phyloP scores from a whole-genome alignment of 345 rosid species.

The Populus pruinosa region DNA sequence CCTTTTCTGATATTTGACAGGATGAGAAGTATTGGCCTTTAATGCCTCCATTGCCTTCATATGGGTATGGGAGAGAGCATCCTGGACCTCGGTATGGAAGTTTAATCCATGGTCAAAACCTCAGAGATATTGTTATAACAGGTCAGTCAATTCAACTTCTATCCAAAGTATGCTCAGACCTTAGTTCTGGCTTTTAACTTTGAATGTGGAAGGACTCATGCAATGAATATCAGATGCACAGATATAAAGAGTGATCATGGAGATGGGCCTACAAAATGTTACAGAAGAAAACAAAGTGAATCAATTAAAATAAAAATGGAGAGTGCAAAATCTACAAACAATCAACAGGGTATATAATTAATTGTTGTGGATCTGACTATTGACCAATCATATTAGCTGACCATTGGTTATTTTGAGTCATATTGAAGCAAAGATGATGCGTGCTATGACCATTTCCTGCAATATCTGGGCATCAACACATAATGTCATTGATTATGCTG shows the following conservation, averaged over 20 bases:
- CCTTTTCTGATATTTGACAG: constrained; percentile 24
- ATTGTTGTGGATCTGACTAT: not conserved
- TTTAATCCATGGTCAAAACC: constrained; percentile 62
- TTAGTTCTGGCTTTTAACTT: not conserved
- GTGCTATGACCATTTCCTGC: constrained; percentile 1
- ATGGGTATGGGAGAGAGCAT: constrained; percentile 67
- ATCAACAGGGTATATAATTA: not conserved
- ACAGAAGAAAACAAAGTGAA: not conserved
- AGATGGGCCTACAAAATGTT: not conserved
- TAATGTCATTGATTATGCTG: not conserved
- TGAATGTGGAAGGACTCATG: not conserved
- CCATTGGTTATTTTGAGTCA: not conserved
- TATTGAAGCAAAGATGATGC: not conserved
- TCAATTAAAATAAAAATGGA: not conserved
- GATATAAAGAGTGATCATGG: not conserved
- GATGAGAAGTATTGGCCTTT: constrained; percentile 57
- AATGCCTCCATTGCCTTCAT: constrained; percentile 63
- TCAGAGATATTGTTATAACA: constrained; percentile 58
- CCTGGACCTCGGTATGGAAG: constrained; percentile 65
- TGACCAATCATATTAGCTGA: not conserved
- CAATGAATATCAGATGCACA: not conserved
- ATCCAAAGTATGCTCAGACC: not conserved
- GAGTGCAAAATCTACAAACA: not conserved
- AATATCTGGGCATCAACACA: not conserved
- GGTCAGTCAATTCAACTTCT: constrained; percentile 25